Conservation (phyloP, 2,329 filamentous ascomycete species). For the Nigrospora oryzae region DNA sequence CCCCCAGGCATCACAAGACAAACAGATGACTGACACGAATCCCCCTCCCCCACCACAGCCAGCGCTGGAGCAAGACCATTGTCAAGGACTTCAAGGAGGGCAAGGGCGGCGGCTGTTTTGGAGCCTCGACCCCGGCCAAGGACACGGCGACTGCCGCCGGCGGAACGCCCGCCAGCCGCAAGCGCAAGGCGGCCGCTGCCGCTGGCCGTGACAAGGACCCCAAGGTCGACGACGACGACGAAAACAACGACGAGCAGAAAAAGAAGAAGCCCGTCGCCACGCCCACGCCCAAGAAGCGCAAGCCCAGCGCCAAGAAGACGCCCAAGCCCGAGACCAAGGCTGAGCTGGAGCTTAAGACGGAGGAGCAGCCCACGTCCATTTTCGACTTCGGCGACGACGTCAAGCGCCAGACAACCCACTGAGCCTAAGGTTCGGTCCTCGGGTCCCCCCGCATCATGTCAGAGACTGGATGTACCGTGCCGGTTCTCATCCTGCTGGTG, state of each 20-base stretch:
- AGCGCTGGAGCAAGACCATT: conserved; percentile 5
- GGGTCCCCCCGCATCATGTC: too few species aligned
- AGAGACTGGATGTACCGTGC: too few species aligned
- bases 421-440: too few species aligned
- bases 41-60: not conserved
- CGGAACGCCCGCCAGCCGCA: not conserved
- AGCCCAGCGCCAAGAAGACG: too few species aligned
- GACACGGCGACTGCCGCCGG: not conserved
- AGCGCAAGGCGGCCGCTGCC: not conserved
- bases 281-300: too few species aligned
- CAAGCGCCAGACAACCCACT: too few species aligned
- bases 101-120: not conserved
- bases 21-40: too few species aligned
- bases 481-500: too few species aligned
- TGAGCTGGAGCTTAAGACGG: too few species aligned
- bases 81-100: conserved; percentile 2
- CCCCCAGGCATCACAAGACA: not conserved
- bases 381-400: too few species aligned
- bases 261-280: not conserved
- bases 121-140: not conserved
- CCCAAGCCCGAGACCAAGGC: too few species aligned
- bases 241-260: not conserved
- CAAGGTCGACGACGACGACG: not conserved
- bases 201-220: not conserved
- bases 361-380: too few species aligned